Evolutionary conservation across 495 filamentous ascomycete genomes (phyloP), one percentile per base, ranked within the genome.

Genomic region (Penicillium canescens): DNA sequence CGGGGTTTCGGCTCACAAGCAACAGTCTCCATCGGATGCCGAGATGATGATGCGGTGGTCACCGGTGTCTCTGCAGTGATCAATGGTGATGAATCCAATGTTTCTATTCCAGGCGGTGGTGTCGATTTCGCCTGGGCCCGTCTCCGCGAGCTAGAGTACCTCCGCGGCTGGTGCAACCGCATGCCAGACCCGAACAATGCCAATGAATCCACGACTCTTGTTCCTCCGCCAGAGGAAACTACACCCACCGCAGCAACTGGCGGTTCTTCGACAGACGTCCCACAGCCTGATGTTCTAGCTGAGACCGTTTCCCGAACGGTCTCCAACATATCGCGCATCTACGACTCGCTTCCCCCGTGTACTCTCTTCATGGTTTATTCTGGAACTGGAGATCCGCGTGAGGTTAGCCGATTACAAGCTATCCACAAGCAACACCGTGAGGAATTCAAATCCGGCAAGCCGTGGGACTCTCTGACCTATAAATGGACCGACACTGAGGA

Each of bases 401-500:
- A 91, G 58, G 83, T 95, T 73, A 77, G 75, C 48, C 79, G 87
- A 11, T 71, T 96, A 50, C 86, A 91, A 65, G 77, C 78, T 0
- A 76, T 94, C 81, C 86, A 96, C 52, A 75, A 79, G 53, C 76
- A 79, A 55, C 90, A 87, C 71, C 86, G 85, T 58, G 77, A 83
- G 52, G 93, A 98, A 71, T 96, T 86, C 65, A 76, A 76, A 18
- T 74, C 80, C 1, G 77, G 79, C 3, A 89, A 84, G 64, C 91
- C 91, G 39, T 98, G 92, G 93, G 89, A 96, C 66, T 75, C 96
- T 51, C 65, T 96, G 42, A 89, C 72, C 52, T 86, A 96, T 26
- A 85, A 92, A 69, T 98, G 93, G 93, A 96, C 93, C 10, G 91
- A 96, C 67, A 74, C 62, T 4, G 93, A 98, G 67, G 88, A 91